phyloP scores from a whole-genome alignment of 495 filamentous ascomycete species.

The Trichoderma orchidacearum region DNA sequence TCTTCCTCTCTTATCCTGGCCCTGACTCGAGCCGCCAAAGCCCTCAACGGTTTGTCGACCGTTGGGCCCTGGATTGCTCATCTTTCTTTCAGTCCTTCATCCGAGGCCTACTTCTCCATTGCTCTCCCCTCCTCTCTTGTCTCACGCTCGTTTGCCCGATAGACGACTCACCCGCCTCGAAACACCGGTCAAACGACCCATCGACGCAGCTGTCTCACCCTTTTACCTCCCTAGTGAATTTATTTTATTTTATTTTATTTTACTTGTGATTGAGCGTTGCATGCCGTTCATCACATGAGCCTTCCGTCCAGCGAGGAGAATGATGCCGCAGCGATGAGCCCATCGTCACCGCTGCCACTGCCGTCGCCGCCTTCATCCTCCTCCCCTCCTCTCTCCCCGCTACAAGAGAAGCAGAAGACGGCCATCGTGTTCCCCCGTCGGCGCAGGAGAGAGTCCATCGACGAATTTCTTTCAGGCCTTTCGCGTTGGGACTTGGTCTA shows the following conservation, averaged over 20 bases:
- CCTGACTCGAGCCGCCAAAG: neutral
- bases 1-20: neutral
- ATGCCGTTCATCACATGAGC: no score
- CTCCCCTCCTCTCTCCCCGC: neutral
- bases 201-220: neutral
- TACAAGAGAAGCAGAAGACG: no score
- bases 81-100: neutral
- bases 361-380: neutral
- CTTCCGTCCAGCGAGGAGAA: neutral
- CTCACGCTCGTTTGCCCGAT: no score
- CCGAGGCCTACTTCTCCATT: neutral
- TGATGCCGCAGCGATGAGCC: neutral
- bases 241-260: neutral
- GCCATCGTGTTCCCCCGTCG: no score
- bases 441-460: neutral
- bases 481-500: neutral
- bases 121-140: no score
- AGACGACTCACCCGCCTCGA: no score
- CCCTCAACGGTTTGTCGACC: no score
- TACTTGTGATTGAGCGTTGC: neutral
- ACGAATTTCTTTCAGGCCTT: neutral
- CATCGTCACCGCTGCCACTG: neutral
- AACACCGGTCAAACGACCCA: no score
- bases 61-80: neutral
- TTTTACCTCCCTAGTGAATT: neutral